These are phyloP conservation scores for Neurospora tetrasperma DNA, from an alignment of 495 filamentous ascomycete genomes.

Conservation along the genomic window DNA sequence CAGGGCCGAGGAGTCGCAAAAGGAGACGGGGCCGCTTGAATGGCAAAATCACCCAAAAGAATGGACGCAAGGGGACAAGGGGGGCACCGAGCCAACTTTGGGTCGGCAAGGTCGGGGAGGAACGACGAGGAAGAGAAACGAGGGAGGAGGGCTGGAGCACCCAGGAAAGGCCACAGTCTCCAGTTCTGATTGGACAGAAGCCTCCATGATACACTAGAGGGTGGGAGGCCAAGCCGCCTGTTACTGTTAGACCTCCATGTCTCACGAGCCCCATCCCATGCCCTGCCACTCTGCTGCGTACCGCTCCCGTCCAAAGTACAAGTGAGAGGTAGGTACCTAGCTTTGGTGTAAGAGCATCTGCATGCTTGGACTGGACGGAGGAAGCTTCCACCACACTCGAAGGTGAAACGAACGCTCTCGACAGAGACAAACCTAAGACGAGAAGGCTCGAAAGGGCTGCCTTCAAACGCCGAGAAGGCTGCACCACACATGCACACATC, in stretches of 20 bases:
- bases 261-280: background rate
- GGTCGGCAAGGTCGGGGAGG: conserved; percentile 7
- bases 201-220: conserved; percentile 1
- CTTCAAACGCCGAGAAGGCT: background rate
- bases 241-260: background rate
- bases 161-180: background rate
- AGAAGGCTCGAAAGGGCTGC: background rate
- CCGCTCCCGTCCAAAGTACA: no score
- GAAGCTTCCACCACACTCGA: background rate
- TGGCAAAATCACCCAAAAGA: conserved; percentile 6
- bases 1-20: background rate
- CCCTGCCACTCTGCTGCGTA: background rate
- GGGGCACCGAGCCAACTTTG: background rate
- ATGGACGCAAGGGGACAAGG: conserved; percentile 22
- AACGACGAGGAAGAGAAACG: conserved; percentile 1
- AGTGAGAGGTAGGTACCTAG: no score
- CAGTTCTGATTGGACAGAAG: conserved; percentile 13
- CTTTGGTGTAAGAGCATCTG: background rate
- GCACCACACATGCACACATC: background rate
- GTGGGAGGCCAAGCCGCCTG: background rate
- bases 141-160: background rate
- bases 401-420: background rate
- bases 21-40: background rate
- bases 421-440: background rate
- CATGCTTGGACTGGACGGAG: background rate